Evolutionary conservation across 192 early-diverging fungal species (phyloP).

Genomic region (Geosiphon pyriformis): DNA sequence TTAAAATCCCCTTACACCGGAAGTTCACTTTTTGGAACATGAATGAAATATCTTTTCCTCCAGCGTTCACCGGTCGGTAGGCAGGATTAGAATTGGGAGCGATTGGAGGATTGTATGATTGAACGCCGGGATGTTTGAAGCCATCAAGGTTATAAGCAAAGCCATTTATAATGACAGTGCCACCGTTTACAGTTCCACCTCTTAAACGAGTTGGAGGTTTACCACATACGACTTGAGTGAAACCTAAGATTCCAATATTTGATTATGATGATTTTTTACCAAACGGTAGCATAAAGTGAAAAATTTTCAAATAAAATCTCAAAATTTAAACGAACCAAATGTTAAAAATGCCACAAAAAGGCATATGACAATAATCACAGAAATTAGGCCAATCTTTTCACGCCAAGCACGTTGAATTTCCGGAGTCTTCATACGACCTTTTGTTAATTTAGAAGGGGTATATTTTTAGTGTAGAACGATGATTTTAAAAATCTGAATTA

Average conservation of each 20-base stretch:
- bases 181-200: slow-evolving; percentile 32
- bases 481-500: background rate
- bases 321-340: slow-evolving; percentile 69
- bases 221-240: slow-evolving; percentile 60
- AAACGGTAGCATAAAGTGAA: too few species aligned
- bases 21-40: slow-evolving; percentile 73
- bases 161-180: slow-evolving; percentile 55
- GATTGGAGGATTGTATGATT: background rate
- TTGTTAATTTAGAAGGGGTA: too few species aligned
- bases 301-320: background rate
- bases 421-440: background rate
- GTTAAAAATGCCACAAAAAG: slow-evolving; percentile 74
- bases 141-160: slow-evolving; percentile 53
- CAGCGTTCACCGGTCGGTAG: slow-evolving; percentile 26
- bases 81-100: background rate
- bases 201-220: slow-evolving; percentile 31
- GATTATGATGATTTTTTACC: background rate
- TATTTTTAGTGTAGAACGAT: background rate
- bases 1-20: slow-evolving; percentile 58
- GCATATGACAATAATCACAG: slow-evolving; percentile 72
- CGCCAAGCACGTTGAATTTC: slow-evolving; percentile 73
- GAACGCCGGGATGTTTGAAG: slow-evolving; percentile 19
- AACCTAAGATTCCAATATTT: background rate
- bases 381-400: slow-evolving; percentile 87
- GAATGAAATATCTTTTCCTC: slow-evolving; percentile 68